Conservation (phyloP, 352 stramenopile genomes). For the Globisporangium echinulatum region DNA sequence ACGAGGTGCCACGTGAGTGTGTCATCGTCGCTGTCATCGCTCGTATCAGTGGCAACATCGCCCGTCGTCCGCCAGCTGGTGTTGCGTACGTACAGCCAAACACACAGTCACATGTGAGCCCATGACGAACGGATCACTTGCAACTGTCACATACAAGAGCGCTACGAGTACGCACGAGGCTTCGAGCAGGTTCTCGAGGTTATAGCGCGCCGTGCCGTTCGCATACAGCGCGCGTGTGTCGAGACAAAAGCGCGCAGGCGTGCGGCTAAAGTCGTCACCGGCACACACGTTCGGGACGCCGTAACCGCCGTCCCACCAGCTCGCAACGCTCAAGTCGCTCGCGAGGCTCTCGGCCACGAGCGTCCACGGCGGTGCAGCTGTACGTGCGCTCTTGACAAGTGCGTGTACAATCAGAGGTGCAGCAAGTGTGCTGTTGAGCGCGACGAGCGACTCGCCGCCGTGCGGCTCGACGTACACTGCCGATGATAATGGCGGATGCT, state of each 20-base stretch:
- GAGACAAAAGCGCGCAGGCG: slow-evolving; percentile 52
- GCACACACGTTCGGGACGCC: slow-evolving; percentile 72
- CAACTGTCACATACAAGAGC: no score
- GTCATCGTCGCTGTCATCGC: slow-evolving; percentile 15
- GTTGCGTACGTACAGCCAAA: slow-evolving; percentile 9
- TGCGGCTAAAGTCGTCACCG: slow-evolving; percentile 42
- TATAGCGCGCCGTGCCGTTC: slow-evolving; percentile 55
- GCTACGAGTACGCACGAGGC: slow-evolving; percentile 24
- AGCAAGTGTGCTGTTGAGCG: slow-evolving; percentile 4
- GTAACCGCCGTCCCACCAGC: slow-evolving; percentile 71
- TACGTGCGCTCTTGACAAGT: slow-evolving; percentile 50
- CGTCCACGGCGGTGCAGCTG: slow-evolving; percentile 55
- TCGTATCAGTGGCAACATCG: slow-evolving; percentile 3
- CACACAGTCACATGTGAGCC: background rate
- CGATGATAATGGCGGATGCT: slow-evolving; percentile 9
- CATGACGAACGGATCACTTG: no score
- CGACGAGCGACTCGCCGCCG: slow-evolving; percentile 1
- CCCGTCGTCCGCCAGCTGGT: background rate
- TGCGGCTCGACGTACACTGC: slow-evolving; percentile 11
- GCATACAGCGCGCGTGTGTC: slow-evolving; percentile 22
- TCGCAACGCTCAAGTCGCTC: slow-evolving; percentile 68
- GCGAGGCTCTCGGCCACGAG: slow-evolving; percentile 44
- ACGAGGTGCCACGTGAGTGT: slow-evolving; percentile 56
- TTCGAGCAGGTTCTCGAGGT: slow-evolving; percentile 75
- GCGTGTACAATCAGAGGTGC: slow-evolving; percentile 20